A percentile compares a stretch with the other conserved stretches of the same genome.
These are phyloP conservation scores for Tripterygium wilfordii DNA, from an alignment of 177 flowering plant genomes.

Conservation along the genomic window DNA sequence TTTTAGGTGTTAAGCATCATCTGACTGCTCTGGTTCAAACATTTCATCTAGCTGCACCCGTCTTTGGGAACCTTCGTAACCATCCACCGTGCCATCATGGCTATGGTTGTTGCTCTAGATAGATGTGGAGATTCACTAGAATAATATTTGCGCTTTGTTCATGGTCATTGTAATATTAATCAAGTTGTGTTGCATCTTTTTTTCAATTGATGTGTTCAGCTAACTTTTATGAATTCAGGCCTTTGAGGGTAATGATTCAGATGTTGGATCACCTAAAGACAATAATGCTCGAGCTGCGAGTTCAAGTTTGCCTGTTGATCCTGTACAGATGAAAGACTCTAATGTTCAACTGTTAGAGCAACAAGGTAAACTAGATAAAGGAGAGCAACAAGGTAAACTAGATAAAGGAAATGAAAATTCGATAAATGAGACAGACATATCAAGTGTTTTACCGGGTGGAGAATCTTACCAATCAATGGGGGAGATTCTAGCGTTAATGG, in stretches of 20 bases:
- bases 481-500: constrained; percentile 64
- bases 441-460: constrained; percentile 24
- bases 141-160: too few species aligned
- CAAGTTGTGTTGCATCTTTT: too few species aligned
- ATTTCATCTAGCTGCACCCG: too few species aligned
- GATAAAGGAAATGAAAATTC: constrained; percentile 37
- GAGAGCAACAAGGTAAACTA: too few species aligned
- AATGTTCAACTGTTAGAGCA: constrained; percentile 30
- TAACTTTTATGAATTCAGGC: constrained; percentile 35
- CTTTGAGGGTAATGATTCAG: constrained; percentile 63
- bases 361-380: too few species aligned
- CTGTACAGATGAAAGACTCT: constrained; percentile 29
- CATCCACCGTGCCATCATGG: too few species aligned
- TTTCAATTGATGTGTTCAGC: not conserved
- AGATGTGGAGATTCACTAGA: too few species aligned
- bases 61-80: too few species aligned
- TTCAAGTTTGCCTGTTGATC: constrained; percentile 23
- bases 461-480: constrained; percentile 76
- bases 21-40: too few species aligned
- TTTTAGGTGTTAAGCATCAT: too few species aligned
- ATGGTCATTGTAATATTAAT: too few species aligned
- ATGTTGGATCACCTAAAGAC: constrained; percentile 43
- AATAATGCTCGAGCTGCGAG: constrained; percentile 23
- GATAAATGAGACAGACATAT: constrained; percentile 23
- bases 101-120: too few species aligned